Evolutionary conservation across 2,329 filamentous ascomycete genomes (phyloP), one percentile per base, ranked within the genome.

Genomic region (Aspergillus bombycis): DNA sequence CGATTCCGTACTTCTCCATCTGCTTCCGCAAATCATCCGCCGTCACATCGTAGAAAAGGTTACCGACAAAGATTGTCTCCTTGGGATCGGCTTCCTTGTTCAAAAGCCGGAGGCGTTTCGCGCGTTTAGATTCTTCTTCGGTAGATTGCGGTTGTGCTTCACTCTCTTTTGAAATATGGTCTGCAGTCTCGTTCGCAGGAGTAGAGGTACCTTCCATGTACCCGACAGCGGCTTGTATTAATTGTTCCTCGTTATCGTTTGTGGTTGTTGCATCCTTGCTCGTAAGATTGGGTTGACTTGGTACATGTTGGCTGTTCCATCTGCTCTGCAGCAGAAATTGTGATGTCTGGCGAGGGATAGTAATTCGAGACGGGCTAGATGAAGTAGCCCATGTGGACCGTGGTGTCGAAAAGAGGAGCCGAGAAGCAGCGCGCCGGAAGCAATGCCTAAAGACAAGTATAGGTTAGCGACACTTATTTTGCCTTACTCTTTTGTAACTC

Each of bases 31-130:
- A 70, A 67, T 90, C 85, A 34, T 85, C 82, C 7, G 85, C 83
- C 7, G 84, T 88, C 61, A 90, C 84, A 72, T 92, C 89, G 74
- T 88, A 92, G 75, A 87, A 88, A 53, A 92, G 78, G 76, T 92
- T 92, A 64, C 88, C 89, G 66, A 92, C 73, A 71, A 89, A 92
- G 62, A 92, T 70, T 9, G 81, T 84, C 65, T 78, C 77, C 57
- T 79, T 80, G 21, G 79, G 79, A n/a, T 68, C 60, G 36, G 66
- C 59, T 12, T 61, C 52, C 6, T 63, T 58, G 23, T 48, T 59
- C 52, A 59, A 26, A 23, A 66, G 62, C 23, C 59, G 48, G 10
- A 58, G 60, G 11, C 65, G 63, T 38, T 63, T 66, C 16, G 52
- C 30, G 59, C 46, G 63, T 57, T 63, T 66, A 58, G n/a, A 55